A percentile compares a stretch with the other conserved stretches of the same genome.
These are phyloP conservation scores for Kazachstania sp. DNA, from an alignment of 1,139 yeast genomes.

Conservation along the genomic window DNA sequence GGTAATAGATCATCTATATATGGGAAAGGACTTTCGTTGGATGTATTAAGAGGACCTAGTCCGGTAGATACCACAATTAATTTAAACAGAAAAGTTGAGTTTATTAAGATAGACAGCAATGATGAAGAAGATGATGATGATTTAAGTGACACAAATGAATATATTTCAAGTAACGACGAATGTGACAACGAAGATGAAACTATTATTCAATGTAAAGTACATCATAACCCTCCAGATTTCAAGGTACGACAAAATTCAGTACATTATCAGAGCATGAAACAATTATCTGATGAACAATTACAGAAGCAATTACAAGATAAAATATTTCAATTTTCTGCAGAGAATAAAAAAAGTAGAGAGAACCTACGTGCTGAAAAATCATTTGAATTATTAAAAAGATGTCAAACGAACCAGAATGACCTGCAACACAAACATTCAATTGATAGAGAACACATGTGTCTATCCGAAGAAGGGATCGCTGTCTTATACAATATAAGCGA, in stretches of 20 bases:
- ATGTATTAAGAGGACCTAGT: conserved; percentile 5
- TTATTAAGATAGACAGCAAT: conserved; percentile 15
- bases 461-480: conserved; percentile 24
- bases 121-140: conserved; percentile 8
- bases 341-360: conserved; percentile 23
- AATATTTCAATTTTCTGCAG: conserved; percentile 23
- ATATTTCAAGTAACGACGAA: conserved; percentile 6
- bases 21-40: conserved; percentile 8
- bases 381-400: conserved; percentile 22
- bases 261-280: conserved; percentile 10
- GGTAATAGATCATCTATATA: neutral
- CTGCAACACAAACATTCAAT: too few relatives aligned
- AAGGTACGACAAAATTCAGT: neutral
- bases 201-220: neutral
- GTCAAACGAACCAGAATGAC: neutral
- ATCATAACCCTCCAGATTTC: neutral
- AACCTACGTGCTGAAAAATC: conserved; percentile 25
- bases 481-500: conserved; percentile 21
- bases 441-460: conserved; percentile 1
- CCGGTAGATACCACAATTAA: neutral
- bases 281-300: conserved; percentile 26
- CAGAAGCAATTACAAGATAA: conserved; percentile 23
- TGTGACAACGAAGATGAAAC: conserved; percentile 6
- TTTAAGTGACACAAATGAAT: neutral
- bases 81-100: conserved; percentile 14